phyloP scores from a whole-genome alignment of 192 early-diverging fungal species.

The Gaertneriomyces sp. region DNA sequence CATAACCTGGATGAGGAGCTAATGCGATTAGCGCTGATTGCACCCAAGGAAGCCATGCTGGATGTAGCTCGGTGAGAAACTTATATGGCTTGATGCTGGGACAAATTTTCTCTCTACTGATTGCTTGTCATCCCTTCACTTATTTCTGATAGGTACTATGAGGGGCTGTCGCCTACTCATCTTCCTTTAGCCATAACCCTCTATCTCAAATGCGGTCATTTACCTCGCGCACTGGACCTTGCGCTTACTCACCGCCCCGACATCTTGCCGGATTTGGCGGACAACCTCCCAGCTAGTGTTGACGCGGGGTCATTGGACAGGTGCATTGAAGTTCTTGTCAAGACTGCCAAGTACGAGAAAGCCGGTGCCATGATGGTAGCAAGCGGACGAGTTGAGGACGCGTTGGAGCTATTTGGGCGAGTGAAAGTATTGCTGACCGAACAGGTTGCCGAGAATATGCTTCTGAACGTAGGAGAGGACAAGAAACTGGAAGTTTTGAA shows the following conservation, averaged over 20 bases:
- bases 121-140: no score
- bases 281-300: neutral
- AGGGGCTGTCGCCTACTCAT: no score
- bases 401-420: neutral
- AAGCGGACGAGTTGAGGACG: neutral
- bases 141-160: no score
- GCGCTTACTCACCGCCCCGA: neutral
- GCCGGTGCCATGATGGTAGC: neutral
- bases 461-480: no score
- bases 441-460: no score
- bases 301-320: constrained; percentile 11
- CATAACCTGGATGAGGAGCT: constrained; percentile 44
- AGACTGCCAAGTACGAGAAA: neutral
- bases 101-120: no score
- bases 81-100: no score
- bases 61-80: constrained; percentile 46
- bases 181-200: constrained; percentile 45
- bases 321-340: constrained; percentile 8
- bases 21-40: constrained; percentile 50
- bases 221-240: constrained; percentile 43
- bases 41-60: constrained; percentile 38
- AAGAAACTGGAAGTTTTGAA: no score
- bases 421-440: no score
- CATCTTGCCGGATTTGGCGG: neutral
- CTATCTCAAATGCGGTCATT: constrained; percentile 45